A percentile compares a stretch with the other conserved stretches of the same genome.
Conservation (phyloP, 208 protist species). For the Acanthamoeba castellanii region DNA sequence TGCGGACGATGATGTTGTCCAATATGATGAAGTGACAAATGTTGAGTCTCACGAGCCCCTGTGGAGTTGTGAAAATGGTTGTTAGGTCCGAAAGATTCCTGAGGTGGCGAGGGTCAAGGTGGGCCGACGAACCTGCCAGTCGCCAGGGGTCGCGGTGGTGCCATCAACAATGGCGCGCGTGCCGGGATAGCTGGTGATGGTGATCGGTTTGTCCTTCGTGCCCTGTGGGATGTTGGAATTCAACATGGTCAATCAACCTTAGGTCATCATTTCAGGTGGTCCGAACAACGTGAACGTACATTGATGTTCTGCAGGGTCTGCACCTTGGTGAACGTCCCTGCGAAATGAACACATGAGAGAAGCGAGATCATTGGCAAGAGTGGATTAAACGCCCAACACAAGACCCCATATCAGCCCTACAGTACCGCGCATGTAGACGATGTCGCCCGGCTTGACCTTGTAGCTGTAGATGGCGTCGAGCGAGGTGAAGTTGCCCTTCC, state of each 20-base stretch:
- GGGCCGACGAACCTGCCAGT: neutral
- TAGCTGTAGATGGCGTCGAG: neutral
- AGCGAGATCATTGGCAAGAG: neutral
- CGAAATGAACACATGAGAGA: neutral
- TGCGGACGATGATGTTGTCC: neutral
- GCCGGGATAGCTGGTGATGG: neutral
- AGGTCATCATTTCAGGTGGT: neutral
- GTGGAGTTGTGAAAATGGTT: neutral
- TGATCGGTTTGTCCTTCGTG: neutral
- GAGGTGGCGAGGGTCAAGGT: neutral
- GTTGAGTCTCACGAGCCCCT: neutral
- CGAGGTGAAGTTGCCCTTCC: neutral
- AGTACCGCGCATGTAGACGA: slow-evolving; percentile 10
- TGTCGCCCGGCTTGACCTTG: neutral
- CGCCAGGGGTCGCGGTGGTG: neutral
- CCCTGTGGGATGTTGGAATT: neutral
- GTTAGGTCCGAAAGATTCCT: neutral
- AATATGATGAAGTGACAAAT: neutral
- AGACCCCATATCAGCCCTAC: no score
- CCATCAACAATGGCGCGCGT: neutral
- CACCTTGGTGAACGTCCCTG: slow-evolving; percentile 2
- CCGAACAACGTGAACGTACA: neutral
- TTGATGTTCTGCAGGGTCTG: neutral
- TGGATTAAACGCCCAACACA: neutral
- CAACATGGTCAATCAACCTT: neutral